Evolutionary conservation across 2,329 filamentous ascomycete species (phyloP), one percentile per base, ranked within the genome.

Genomic region (Penicillium freii): DNA sequence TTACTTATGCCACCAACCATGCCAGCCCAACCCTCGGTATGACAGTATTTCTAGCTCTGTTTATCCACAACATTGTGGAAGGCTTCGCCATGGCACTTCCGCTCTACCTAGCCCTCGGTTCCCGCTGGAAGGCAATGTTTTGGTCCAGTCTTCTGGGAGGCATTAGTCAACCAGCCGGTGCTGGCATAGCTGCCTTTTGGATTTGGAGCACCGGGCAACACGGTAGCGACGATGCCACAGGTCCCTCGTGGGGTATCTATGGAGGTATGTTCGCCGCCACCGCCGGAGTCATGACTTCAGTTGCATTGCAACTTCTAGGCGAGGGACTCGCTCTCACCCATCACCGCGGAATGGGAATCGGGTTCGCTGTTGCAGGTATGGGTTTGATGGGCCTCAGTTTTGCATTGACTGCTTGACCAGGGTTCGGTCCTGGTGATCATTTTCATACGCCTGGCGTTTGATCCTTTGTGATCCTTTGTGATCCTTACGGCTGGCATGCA

Each of bases 41-140:
- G 74, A 89, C 90, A 51, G 91, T 99, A 54, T 99, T 99, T 77
- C 84, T 97, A 74, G 93, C 94, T 0, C 83, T 99, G 8, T 96
- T 96, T 71, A 93, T 99, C 58, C 94, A 99, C 81, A 99, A 97
- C 77, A 96, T 99, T 69, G 92, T 91, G 29, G 94, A 99, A 77
- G 94, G 94, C 1, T 97, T 97, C 71, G 91, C 92, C 60, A 89
- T 99, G 83, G 91, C 92, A 0, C 78, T 99, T 0, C 94, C 94
- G 0, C 81, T 99, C 0, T 99, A 96, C 75, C 89, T 99, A 68
- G 94, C 94, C 1, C 84, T 97, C 33, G 84, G 88, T 60, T 93
- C 87, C 57, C 88, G 92, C 45, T 78, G 85, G 70, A 88, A 87
- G 66, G 93, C 94, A 19, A 94, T 97, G 78, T 75, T 89, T 58